Base-by-base conservation (phyloP, 768 basidiomycete genomes). In the Podaxis mareebaensis region DNA sequence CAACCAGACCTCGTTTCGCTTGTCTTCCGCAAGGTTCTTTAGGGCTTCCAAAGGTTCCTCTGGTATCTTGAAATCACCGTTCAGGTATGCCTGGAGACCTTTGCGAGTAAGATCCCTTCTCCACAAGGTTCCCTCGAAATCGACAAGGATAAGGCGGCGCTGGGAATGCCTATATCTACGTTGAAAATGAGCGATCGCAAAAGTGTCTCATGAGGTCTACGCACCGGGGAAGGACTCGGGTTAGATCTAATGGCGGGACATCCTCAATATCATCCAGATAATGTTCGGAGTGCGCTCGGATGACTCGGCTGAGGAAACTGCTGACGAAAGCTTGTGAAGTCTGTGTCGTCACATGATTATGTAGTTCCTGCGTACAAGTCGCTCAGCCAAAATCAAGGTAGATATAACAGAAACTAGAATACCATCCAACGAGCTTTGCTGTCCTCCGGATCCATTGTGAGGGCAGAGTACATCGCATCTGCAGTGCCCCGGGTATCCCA, bases 401-500 rank as follows among this genome's bases (percentile, higher is more conserved):
- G 15, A 52, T 12, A 13, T 52, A n/a, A 24, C n/a, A 54, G 28
- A 58, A 67, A 7, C 22, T 5, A 7, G 10, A 11, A 17, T 60
- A 86, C 86, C 76, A 89, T 85, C 93, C 93, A 95, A 4, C 92
- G 86, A 11, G 84, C 84, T 20, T 74, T 71, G 0, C 89, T 89
- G 71, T 95, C 92, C 2, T 87, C 85, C 26, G 88, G 85, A 53
- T 75, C 76, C 92, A 95, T 95, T 0, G 87, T 90, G 33, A 95
- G 75, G 7, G 92, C 93, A 33, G 53, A 53, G 39, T 58, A 66
- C 67, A 95, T 94, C 2, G 93, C 93, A 30, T 86, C 79, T 0
- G 94, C 91, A 1, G 94, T 94, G n/a, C 88, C 89, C 30, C 91
- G 84, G 42, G 84, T 84, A 67, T 93, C 92, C 85, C 91, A 95